Evolutionary conservation across 768 basidiomycete genomes (phyloP).

Genomic region (Leccinum pellstonianum): DNA sequence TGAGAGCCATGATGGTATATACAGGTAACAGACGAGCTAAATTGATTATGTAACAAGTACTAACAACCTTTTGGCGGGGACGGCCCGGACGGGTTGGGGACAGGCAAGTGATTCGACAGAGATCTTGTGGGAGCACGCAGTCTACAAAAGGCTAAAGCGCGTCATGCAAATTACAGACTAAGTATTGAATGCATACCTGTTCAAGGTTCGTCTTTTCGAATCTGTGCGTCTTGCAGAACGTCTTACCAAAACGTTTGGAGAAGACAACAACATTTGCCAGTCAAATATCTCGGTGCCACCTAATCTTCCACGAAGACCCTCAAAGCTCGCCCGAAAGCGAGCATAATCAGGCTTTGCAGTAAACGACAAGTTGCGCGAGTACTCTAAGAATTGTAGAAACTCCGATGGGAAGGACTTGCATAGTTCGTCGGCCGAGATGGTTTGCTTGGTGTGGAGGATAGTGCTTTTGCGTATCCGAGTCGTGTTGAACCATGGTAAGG

Average conservation of each 20-base stretch:
- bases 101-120: too few relatives aligned
- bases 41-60: too few relatives aligned
- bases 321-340: not conserved
- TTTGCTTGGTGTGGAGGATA: not conserved
- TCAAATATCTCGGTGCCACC: not conserved
- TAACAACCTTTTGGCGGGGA: too few relatives aligned
- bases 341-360: not conserved
- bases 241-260: not conserved
- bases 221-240: not conserved
- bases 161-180: not conserved
- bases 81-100: too few relatives aligned
- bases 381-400: not conserved
- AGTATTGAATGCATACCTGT: not conserved
- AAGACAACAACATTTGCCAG: not conserved
- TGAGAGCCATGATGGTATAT: too few relatives aligned
- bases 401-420: not conserved
- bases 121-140: not conserved
- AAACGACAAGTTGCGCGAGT: not conserved
- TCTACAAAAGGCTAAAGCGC: too few relatives aligned
- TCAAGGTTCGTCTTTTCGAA: not conserved
- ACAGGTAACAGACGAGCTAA: too few relatives aligned
- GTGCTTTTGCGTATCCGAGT: not conserved
- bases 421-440: not conserved
- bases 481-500: not conserved
- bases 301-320: too few relatives aligned